Evolutionary conservation across 805 yeast genomes (phyloP), one percentile per base, ranked within the genome.

Genomic region (Candida gorgasii): DNA sequence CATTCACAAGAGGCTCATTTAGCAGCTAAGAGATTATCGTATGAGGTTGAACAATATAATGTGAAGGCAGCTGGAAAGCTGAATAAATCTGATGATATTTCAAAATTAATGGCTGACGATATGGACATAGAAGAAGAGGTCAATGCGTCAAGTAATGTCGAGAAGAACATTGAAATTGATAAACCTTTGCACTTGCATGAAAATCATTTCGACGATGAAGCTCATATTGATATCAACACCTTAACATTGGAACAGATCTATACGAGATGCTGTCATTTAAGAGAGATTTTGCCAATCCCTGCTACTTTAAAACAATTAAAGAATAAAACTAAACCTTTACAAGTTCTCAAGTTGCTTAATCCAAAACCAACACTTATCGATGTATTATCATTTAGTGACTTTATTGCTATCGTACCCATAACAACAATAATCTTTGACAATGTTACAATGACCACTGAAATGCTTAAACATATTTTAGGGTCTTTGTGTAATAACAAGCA

Each of bases 271-370:
- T 90, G 97, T 59, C 97, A 90, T 61, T 69, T 90, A 46, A 71
- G 97, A 44, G 97, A 90, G 55, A 90, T 90, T 46, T 61, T 90
- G 48, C 97, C 98, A 1, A 90, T 90, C 38, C 92, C 96, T 3
- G 92, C 95, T 2, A 89, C 92, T 5, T 57, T 77, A 45, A 77
- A 75, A 46, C 83, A 78, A 54, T 62, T 78, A 46, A 77, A 75
- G 43, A 67, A 72, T 47, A 78, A 76, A 48, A 48, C 73, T 0
- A 64, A 67, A 45, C 83, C 82, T 1, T 61, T 78, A 36, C 78
- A 75, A 44, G 82, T 78, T 13, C 58, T 78, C 47, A 78, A 78
- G 52, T 63, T 78, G 61, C 62, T 78, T 44, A 78, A 78, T 50
- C 83, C 84, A 1, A 75, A 70, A 46, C 84, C 84, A 2, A 78